Conservation (phyloP, 106 monocot genomes). For the Posidonia australis region DNA sequence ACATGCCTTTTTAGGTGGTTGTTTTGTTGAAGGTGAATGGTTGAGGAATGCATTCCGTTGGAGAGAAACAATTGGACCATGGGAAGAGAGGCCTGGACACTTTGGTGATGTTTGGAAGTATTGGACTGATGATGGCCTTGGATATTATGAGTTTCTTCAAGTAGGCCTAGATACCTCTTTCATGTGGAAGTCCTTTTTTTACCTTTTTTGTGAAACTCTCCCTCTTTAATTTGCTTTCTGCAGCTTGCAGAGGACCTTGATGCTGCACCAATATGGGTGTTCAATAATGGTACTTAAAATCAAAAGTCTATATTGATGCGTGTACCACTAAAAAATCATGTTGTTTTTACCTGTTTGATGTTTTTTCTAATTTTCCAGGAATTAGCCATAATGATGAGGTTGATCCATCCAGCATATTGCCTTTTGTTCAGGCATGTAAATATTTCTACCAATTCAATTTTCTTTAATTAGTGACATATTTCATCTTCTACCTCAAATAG, state of each 20-base stretch:
- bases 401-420: constrained; percentile 41
- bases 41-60: constrained; percentile 91
- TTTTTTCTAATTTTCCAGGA: constrained; percentile 32
- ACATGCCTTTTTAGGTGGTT: constrained; percentile 48
- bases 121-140: constrained; percentile 99
- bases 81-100: constrained; percentile 98
- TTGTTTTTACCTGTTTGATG: not conserved
- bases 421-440: constrained; percentile 62
- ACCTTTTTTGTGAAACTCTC: not conserved
- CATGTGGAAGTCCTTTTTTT: not conserved
- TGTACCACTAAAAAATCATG: not conserved
- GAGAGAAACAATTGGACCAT: constrained; percentile 79
- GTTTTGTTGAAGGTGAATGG: constrained; percentile 92
- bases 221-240: not conserved
- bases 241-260: constrained; percentile 91
- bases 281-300: constrained; percentile 65
- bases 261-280: constrained; percentile 73
- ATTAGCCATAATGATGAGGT: constrained; percentile 83
- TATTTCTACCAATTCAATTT: not conserved
- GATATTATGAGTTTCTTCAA: constrained; percentile 88
- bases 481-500: too few species aligned
- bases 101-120: constrained; percentile 94
- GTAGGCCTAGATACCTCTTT: constrained; percentile 22
- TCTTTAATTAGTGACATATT: not conserved
- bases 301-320: not conserved